Evolutionary conservation across 768 basidiomycete species (phyloP).

Genomic region (Tulasnella sp.): DNA sequence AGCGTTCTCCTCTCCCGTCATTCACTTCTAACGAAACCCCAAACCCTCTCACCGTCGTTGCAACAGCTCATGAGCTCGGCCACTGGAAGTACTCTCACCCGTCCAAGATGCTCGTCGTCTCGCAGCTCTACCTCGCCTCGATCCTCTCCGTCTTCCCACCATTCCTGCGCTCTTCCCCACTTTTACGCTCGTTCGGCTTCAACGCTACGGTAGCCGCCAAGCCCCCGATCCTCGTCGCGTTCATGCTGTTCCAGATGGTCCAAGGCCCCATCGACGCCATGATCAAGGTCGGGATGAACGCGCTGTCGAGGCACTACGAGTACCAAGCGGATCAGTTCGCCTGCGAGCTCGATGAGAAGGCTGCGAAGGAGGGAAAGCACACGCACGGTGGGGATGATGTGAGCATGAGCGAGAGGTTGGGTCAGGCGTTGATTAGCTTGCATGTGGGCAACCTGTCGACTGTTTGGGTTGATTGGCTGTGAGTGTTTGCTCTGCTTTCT

Average conservation of each 20-base stretch:
- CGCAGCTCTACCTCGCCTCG: constrained; percentile 82
- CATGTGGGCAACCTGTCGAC: constrained; percentile 92
- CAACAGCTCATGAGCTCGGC: constrained; percentile 83
- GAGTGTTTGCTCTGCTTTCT: too few relatives aligned
- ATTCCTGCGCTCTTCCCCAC: constrained; percentile 73
- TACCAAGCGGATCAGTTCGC: constrained; percentile 91
- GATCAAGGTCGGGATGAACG: constrained; percentile 70
- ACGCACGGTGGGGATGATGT: constrained; percentile 44
- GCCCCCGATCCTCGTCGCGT: constrained; percentile 79
- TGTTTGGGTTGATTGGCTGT: constrained; percentile 93
- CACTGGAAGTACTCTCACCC: constrained; percentile 95
- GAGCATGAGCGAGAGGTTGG: constrained; percentile 75
- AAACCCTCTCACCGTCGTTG: constrained; percentile 5
- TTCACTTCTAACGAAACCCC: not conserved
- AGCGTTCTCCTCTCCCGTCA: not conserved
- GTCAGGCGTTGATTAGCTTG: constrained; percentile 73
- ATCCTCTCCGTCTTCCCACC: constrained; percentile 87
- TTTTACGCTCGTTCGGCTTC: constrained; percentile 80
- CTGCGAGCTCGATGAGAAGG: constrained; percentile 57
- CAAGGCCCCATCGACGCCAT: constrained; percentile 74
- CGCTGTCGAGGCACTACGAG: constrained; percentile 79
- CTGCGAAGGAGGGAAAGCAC: constrained; percentile 31
- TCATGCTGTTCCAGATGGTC: constrained; percentile 88
- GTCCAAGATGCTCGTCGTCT: constrained; percentile 78
- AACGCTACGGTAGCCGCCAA: constrained; percentile 54